Conservation (phyloP, 1,139 yeast species). For the Saccharomyces hybrid region DNA sequence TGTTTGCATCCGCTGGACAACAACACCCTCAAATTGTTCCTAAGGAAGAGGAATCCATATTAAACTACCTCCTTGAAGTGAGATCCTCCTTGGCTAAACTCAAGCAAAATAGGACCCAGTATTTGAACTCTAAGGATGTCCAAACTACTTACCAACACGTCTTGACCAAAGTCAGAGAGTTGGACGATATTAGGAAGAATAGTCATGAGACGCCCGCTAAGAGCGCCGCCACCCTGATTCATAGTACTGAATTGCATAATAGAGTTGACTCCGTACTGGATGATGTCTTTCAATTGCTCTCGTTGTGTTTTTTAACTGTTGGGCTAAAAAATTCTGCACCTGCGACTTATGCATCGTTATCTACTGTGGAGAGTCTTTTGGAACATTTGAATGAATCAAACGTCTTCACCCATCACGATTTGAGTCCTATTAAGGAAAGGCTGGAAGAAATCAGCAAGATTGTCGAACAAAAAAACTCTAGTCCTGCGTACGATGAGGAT, state of each 20-base stretch:
- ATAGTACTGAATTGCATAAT: conserved; percentile 27
- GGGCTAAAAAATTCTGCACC: conserved; percentile 88
- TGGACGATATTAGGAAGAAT: conserved; percentile 36
- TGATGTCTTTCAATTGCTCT: conserved; percentile 79
- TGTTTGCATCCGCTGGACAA: neutral
- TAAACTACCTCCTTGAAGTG: conserved; percentile 41
- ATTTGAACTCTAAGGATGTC: conserved; percentile 57
- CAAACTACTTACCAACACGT: conserved; percentile 48
- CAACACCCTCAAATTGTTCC: conserved; percentile 36
- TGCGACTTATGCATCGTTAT: conserved; percentile 81
- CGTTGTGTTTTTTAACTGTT: conserved; percentile 81
- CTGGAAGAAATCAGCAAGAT: conserved; percentile 59
- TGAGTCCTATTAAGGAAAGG: conserved; percentile 64
- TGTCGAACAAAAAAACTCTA: conserved; percentile 40
- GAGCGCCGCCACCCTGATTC: conserved; percentile 25
- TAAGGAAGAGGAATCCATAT: conserved; percentile 43
- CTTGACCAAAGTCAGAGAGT: conserved; percentile 42
- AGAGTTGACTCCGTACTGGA: conserved; percentile 68
- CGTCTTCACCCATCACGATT: conserved; percentile 76
- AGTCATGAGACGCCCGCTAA: conserved; percentile 13
- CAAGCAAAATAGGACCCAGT: conserved; percentile 58
- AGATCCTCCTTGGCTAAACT: conserved; percentile 46
- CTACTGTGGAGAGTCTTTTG: conserved; percentile 74
- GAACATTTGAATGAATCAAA: conserved; percentile 75
- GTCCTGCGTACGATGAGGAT: conserved; percentile 22